Conservation (phyloP, 495 filamentous ascomycete genomes). For the Lasiosphaeria ovina region DNA sequence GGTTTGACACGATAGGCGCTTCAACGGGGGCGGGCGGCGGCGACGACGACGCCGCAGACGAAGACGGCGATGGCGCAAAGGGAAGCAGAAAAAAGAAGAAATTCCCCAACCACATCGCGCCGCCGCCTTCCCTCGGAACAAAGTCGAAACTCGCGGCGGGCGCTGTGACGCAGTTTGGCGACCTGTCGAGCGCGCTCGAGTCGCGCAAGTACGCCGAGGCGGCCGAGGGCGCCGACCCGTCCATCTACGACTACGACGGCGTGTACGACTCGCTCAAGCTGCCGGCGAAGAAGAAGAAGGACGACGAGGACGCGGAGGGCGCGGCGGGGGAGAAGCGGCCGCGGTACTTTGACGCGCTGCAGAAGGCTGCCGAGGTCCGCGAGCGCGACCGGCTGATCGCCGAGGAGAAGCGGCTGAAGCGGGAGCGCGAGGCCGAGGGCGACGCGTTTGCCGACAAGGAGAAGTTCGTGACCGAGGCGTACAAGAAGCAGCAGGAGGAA, state of each 20-base stretch:
- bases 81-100: conserved; percentile 4
- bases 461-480: conserved; percentile 94
- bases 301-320: conserved; percentile 30
- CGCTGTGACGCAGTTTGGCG: conserved; percentile 37
- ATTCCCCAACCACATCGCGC: background rate
- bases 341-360: conserved; percentile 78
- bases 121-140: conserved; percentile 12
- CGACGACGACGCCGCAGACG: conserved; percentile 6
- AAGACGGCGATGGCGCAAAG: conserved; percentile 8
- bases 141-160: conserved; percentile 5
- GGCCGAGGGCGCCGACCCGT: conserved; percentile 60
- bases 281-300: conserved; percentile 33
- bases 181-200: conserved; percentile 54
- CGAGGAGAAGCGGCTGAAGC: conserved; percentile 79
- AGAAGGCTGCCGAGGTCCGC: conserved; percentile 77
- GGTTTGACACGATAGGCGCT: background rate
- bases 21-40: background rate
- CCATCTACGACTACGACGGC: conserved; percentile 74
- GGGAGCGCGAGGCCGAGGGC: conserved; percentile 88
- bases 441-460: conserved; percentile 95
- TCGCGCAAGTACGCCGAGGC: conserved; percentile 55
- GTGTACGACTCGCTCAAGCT: conserved; percentile 65
- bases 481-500: conserved; percentile 90
- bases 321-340: conserved; percentile 55
- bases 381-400: conserved; percentile 88